Percentiles rank a stretch among this genome's conserved stretches.
These are phyloP conservation scores for Suhomyces canberraensis DNA, from an alignment of 805 yeast genomes.

Conservation along the genomic window DNA sequence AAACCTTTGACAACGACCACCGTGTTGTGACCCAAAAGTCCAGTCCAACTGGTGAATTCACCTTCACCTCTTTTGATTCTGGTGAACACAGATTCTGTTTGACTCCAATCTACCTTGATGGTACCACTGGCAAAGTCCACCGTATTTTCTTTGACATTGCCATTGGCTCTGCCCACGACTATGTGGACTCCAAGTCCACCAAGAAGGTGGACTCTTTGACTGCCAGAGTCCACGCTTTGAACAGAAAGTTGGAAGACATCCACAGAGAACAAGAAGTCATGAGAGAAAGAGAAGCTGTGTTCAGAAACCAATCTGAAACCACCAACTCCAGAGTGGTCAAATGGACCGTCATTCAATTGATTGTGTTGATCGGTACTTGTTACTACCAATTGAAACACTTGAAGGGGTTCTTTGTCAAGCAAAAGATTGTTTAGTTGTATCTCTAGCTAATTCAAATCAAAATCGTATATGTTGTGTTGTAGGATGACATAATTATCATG, in stretches of 20 bases:
- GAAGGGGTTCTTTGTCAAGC: slow-evolving; percentile 81
- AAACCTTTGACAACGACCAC: slow-evolving; percentile 78
- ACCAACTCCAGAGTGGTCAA: slow-evolving; percentile 70
- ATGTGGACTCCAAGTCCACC: slow-evolving; percentile 60
- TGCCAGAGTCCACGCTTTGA: slow-evolving; percentile 54
- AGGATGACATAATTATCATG: too few relatives aligned
- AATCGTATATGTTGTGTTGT: too few relatives aligned
- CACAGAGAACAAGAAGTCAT: slow-evolving; percentile 64
- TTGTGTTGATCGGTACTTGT: slow-evolving; percentile 67
- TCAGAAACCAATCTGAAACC: slow-evolving; percentile 73
- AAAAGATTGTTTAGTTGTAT: slow-evolving; percentile 67
- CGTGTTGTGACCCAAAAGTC: slow-evolving; percentile 69
- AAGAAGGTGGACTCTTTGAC: slow-evolving; percentile 52
- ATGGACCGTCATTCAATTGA: slow-evolving; percentile 72
- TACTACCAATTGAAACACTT: slow-evolving; percentile 74
- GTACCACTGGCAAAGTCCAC: slow-evolving; percentile 60
- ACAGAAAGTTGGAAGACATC: slow-evolving; percentile 54
- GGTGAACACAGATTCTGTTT: slow-evolving; percentile 87
- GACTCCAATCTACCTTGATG: slow-evolving; percentile 58
- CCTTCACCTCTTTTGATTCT: slow-evolving; percentile 76
- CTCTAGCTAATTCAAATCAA: too few relatives aligned
- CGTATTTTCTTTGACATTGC: slow-evolving; percentile 74
- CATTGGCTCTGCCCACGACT: slow-evolving; percentile 57
- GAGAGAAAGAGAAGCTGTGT: slow-evolving; percentile 72
- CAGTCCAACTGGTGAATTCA: slow-evolving; percentile 59